These are phyloP conservation scores for Coccomyxa subellipsoidea DNA, from an alignment of 163 green algal species.

Conservation along the genomic window DNA sequence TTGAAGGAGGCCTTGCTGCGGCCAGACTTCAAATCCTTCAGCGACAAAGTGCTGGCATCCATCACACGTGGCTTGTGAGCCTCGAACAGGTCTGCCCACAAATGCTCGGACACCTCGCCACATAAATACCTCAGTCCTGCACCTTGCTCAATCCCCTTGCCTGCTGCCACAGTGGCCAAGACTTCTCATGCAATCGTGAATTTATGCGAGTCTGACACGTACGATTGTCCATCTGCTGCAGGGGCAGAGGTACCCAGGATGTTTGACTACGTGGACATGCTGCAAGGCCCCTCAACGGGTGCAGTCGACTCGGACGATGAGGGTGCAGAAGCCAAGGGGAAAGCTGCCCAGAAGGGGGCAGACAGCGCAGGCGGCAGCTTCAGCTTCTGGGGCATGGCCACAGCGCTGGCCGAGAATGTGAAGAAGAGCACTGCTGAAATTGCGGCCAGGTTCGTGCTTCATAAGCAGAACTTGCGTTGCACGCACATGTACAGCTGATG, in stretches of 20 bases:
- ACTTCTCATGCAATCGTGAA: no score
- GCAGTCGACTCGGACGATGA: constrained; percentile 10
- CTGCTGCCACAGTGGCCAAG: background rate
- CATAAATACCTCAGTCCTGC: background rate
- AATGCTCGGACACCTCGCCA: no score
- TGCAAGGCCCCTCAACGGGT: constrained; percentile 8
- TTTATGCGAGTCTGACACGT: background rate
- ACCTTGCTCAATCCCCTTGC: background rate
- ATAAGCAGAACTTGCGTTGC: background rate
- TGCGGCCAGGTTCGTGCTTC: constrained; percentile 47
- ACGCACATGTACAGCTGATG: background rate
- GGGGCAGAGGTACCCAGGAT: background rate
- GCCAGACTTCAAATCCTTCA: constrained; percentile 43
- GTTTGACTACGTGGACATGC: background rate
- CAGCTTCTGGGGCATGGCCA: constrained; percentile 66
- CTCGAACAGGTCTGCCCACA: no score
- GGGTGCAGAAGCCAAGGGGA: background rate
- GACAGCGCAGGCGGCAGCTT: background rate
- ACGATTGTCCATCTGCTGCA: background rate
- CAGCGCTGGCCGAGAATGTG: constrained; percentile 55
- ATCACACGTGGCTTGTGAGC: background rate
- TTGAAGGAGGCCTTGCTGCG: constrained; percentile 22
- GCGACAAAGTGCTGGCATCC: constrained; percentile 24
- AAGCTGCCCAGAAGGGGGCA: background rate
- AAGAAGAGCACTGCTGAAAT: constrained; percentile 66